Evolutionary conservation across 2,329 filamentous ascomycete species (phyloP).

Genomic region (Claviceps lovelessii): DNA sequence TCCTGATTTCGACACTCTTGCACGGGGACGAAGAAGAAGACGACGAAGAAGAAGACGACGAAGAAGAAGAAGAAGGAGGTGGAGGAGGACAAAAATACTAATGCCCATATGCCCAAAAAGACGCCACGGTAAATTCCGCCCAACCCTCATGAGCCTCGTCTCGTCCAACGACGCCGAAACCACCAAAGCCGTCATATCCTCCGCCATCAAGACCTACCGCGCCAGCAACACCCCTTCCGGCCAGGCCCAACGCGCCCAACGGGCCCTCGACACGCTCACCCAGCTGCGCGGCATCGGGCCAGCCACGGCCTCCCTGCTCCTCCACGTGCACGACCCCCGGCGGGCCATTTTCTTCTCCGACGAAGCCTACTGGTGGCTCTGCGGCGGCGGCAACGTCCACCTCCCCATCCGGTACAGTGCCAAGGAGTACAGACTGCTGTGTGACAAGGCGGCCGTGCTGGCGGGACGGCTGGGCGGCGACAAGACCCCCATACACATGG

Average conservation of each 20-base stretch:
- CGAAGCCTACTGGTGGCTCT: conserved; percentile 61
- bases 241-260: conserved; percentile 13
- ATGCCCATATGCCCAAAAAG: conserved; percentile 17
- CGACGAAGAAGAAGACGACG: neutral
- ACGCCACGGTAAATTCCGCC: conserved; percentile 48
- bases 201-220: conserved; percentile 36
- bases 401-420: conserved; percentile 50
- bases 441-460: conserved; percentile 27
- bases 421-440: conserved; percentile 52
- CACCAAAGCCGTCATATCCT: conserved; percentile 33
- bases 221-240: conserved; percentile 11
- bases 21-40: too few relatives aligned
- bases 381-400: conserved; percentile 31
- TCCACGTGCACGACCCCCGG: conserved; percentile 48
- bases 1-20: too few relatives aligned
- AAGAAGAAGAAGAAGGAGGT: neutral
- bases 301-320: conserved; percentile 61
- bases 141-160: conserved; percentile 45
- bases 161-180: conserved; percentile 41
- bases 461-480: conserved; percentile 29
- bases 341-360: conserved; percentile 64
- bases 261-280: conserved; percentile 39
- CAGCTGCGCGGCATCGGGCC: conserved; percentile 63
- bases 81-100: neutral
- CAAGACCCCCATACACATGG: conserved; percentile 27